Percentiles rank a stretch among this genome's conserved stretches.
phyloP scores from a whole-genome alignment of 2,329 filamentous ascomycete species.

The Tolypocladium inflatum region DNA sequence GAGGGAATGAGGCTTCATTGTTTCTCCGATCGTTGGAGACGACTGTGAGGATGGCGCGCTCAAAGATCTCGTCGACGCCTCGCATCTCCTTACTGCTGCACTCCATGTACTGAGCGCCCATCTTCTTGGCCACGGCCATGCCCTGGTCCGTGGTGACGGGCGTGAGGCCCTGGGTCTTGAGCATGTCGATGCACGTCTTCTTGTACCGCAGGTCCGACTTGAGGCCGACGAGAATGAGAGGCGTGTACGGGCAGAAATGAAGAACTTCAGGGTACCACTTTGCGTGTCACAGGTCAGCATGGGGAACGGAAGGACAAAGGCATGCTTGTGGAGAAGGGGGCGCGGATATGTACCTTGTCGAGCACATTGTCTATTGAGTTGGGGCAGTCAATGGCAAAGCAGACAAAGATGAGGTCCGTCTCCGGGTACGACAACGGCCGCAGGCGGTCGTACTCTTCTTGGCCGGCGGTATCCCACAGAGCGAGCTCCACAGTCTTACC shows the following conservation, averaged over 20 bases:
- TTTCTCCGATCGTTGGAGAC: slow-evolving; percentile 70
- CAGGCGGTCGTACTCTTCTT: slow-evolving; percentile 96
- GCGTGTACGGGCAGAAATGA: slow-evolving; percentile 96
- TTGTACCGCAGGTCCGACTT: slow-evolving; percentile 96
- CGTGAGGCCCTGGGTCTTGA: slow-evolving; percentile 94
- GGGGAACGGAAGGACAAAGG: neutral
- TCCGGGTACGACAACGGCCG: slow-evolving; percentile 95
- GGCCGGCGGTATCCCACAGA: slow-evolving; percentile 95
- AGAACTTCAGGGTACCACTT: slow-evolving; percentile 99
- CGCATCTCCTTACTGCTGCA: slow-evolving; percentile 97
- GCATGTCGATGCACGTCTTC: slow-evolving; percentile 94
- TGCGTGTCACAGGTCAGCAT: slow-evolving; percentile 4
- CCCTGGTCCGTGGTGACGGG: slow-evolving; percentile 91
- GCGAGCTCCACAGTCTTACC: slow-evolving; percentile 95
- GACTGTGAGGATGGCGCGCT: slow-evolving; percentile 80
- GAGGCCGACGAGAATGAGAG: slow-evolving; percentile 87
- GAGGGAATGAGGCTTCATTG: slow-evolving; percentile 38
- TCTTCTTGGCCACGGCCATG: slow-evolving; percentile 77
- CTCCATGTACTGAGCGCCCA: slow-evolving; percentile 94
- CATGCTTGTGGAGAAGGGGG: neutral
- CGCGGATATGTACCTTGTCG: slow-evolving; percentile 65
- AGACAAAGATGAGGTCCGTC: slow-evolving; percentile 95
- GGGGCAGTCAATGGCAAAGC: slow-evolving; percentile 97
- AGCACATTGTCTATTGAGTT: slow-evolving; percentile 97
- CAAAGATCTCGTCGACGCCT: slow-evolving; percentile 94